These are phyloP conservation scores for Pseudognaphalium luteoalbum DNA, from an alignment of 129 eudicot genomes.

Conservation along the genomic window DNA sequence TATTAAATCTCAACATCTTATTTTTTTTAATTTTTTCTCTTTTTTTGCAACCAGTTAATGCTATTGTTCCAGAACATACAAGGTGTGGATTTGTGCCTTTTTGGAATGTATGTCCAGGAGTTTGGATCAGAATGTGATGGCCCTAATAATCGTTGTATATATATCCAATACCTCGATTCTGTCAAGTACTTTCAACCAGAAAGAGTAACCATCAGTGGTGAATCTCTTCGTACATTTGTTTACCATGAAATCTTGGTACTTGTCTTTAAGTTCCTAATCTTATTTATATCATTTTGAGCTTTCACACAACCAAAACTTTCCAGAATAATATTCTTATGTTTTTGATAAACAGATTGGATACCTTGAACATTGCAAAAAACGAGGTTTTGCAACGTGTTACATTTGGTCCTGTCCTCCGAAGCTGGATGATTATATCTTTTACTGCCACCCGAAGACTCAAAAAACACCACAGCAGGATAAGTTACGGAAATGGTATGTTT, in stretches of 20 bases:
- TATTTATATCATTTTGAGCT: neutral
- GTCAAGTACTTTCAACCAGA: constrained; percentile 79
- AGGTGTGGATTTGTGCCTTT: constrained; percentile 81
- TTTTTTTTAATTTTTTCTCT: neutral
- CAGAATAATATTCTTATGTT: neutral
- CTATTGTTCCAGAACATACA: constrained; percentile 64
- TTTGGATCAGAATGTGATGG: constrained; percentile 69
- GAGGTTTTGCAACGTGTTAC: constrained; percentile 74
- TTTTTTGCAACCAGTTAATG: constrained; percentile 50
- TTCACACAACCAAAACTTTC: neutral
- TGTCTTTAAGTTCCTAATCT: neutral
- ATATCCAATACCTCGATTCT: constrained; percentile 81
- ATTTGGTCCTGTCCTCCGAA: constrained; percentile 82
- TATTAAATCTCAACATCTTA: constrained; percentile 15
- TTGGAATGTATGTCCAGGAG: constrained; percentile 82
- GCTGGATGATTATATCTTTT: constrained; percentile 67
- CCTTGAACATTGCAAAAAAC: constrained; percentile 77
- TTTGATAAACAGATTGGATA: constrained; percentile 57
- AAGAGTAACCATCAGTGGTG: constrained; percentile 47
- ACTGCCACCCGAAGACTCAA: constrained; percentile 78
- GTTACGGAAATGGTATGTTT: constrained; percentile 60
- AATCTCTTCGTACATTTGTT: constrained; percentile 78
- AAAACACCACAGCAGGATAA: constrained; percentile 60
- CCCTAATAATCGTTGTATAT: constrained; percentile 72
- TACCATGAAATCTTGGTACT: constrained; percentile 81